Evolutionary conservation across 495 filamentous ascomycete genomes (phyloP).

Genomic region (Annulohypoxylon stygium): DNA sequence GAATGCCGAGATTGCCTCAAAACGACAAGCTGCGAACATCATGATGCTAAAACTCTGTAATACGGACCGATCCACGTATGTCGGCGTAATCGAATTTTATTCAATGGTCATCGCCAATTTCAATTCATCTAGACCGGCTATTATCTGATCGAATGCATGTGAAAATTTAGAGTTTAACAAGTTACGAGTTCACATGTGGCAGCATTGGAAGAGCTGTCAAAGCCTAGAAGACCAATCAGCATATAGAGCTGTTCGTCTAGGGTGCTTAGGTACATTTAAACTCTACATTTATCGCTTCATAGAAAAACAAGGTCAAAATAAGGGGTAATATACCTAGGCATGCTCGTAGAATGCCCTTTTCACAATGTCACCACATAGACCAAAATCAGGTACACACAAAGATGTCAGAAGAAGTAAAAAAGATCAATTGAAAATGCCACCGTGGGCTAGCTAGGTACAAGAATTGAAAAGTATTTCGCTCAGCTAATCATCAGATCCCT

Average conservation of each 20-base stretch:
- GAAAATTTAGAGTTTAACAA: background rate
- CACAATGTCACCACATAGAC: background rate
- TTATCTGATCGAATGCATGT: background rate
- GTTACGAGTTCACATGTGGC: constrained; percentile 18
- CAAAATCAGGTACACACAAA: no score
- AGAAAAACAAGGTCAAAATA: no score
- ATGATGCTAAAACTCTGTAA: constrained; percentile 31
- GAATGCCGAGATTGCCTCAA: constrained; percentile 36
- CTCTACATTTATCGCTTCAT: background rate
- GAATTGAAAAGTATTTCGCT: constrained; percentile 1
- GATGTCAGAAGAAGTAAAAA: background rate
- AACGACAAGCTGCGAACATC: constrained; percentile 39
- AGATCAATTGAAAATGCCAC: constrained; percentile 15
- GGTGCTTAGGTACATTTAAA: background rate
- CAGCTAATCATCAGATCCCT: background rate
- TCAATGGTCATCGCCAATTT: background rate
- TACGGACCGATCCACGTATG: constrained; percentile 33
- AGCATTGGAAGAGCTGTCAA: background rate
- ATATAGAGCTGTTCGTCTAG: background rate
- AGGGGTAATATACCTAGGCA: background rate
- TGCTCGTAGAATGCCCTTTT: background rate
- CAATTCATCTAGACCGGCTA: background rate
- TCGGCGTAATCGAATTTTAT: constrained; percentile 9
- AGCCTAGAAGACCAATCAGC: background rate
- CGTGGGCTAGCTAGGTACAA: constrained; percentile 22